Evolutionary conservation across 495 filamentous ascomycete species (phyloP), one percentile per base, ranked within the genome.

Genomic region (Annulohypoxylon bovei): DNA sequence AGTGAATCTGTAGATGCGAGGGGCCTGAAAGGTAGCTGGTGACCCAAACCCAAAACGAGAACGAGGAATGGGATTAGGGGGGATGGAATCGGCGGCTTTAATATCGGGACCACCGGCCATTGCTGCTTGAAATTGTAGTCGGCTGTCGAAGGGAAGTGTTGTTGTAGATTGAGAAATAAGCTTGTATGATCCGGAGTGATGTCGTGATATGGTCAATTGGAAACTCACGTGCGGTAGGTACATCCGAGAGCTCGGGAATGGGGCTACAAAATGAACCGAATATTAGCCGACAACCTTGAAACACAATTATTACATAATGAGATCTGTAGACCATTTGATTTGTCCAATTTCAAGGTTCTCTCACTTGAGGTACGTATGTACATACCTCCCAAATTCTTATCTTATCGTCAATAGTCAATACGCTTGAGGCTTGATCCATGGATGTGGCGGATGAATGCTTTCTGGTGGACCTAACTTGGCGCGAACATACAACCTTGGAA

Each of bases 1-100:
- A 42, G 89, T 84, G 77, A 92, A 91, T 75, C 93, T 87, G 82
- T 98, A 96, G 75, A 97, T 75, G 57, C 88, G 89, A 58, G 92
- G 89, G 37, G 84, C 85, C 62, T 90, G 90, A 78, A 68, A 35
- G 14, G 39, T 5, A 18, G 4, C 7, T 6, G 39, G 39, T 6
- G n/a, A 6, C 14, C 14, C 14, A 14, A n/a, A 20, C 6, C 8
- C 5, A 42, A 6, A 7, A 1, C 1, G 5, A 18, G 4, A 16
- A n/a, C 33, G 33, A 37, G 33, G 33, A 3, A 40, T 14, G 11
- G 37, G 12, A 3, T 40, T 12, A 18, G 4, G 14, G 20, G 39
- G 39, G 5, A 4, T 16, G 37, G 37, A 6, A 4, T 40, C n/a
- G n/a, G n/a, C n/a, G n/a, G n/a, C n/a, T n/a, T n/a, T n/a, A n/a